Evolutionary conservation across 2,329 filamentous ascomycete species (phyloP).

Genomic region (Sclerotinia glacialis): DNA sequence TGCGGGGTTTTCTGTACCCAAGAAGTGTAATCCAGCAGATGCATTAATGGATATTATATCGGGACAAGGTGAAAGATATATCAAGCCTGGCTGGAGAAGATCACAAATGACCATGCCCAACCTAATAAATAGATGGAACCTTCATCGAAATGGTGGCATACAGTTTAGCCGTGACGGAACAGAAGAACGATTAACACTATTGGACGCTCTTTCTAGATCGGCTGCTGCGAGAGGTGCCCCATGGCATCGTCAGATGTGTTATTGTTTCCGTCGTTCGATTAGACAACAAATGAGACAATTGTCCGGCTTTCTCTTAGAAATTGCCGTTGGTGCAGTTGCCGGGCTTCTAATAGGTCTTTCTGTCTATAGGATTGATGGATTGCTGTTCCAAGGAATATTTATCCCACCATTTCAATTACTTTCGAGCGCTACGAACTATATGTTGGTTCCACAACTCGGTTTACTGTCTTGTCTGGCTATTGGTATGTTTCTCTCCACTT

Average conservation of each 20-base stretch:
- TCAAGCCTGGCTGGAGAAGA: neutral
- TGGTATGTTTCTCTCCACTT: neutral
- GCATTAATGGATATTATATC: neutral
- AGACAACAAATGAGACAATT: conserved; percentile 6
- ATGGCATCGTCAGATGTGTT: conserved; percentile 4
- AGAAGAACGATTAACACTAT: neutral
- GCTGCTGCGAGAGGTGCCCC: neutral
- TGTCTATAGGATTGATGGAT: neutral
- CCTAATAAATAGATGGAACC: neutral
- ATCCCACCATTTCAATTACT: conserved; percentile 1
- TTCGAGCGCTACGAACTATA: conserved; percentile 13
- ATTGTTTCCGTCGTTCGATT: neutral
- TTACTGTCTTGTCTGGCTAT: conserved; percentile 7
- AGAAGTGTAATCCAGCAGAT: neutral
- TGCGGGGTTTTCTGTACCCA: neutral
- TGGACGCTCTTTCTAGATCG: neutral
- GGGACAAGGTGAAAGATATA: neutral
- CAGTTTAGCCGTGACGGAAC: neutral
- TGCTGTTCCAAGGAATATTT: conserved; percentile 9
- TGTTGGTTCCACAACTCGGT: conserved; percentile 1
- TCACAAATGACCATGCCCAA: neutral
- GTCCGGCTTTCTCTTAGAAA: neutral
- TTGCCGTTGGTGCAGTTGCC: neutral
- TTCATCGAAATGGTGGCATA: neutral
- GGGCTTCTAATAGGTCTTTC: conserved; percentile 1